A percentile compares a stretch with the other conserved stretches of the same genome.
These are phyloP conservation scores for Eragrostis tef DNA, from an alignment of 202 grass and related monocot genomes.

Conservation along the genomic window DNA sequence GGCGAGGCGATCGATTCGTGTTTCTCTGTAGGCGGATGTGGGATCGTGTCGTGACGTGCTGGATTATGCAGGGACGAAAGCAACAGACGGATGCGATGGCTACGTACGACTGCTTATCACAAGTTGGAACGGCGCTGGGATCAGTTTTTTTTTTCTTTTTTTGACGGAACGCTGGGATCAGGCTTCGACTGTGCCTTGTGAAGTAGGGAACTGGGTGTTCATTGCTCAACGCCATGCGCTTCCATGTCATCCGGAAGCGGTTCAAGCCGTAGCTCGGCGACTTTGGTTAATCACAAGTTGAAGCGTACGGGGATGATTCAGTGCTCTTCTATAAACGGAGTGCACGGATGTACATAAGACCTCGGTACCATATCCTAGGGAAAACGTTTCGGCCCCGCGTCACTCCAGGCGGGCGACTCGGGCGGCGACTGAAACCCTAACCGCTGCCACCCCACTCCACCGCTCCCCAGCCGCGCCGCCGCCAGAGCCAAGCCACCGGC, in stretches of 20 bases:
- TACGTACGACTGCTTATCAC: neutral
- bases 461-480: no score
- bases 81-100: neutral
- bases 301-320: slow-evolving; percentile 18
- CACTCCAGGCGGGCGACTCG: no score
- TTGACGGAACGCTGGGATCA: neutral
- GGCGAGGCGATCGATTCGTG: neutral
- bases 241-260: neutral
- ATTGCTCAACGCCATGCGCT: neutral
- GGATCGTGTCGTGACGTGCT: neutral
- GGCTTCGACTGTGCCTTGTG: neutral
- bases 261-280: neutral
- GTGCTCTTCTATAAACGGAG: neutral
- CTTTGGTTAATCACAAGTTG: neutral
- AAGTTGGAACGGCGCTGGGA: neutral
- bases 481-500: no score
- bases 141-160: no score
- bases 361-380: no score
- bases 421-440: no score
- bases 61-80: neutral
- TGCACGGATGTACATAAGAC: no score
- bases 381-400: no score
- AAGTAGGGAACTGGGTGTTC: neutral
- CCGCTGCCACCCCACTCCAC: no score
- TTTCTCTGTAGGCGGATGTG: neutral